Percentiles rank a stretch among this genome's conserved stretches.
These are phyloP conservation scores for Botrytis aclada DNA, from an alignment of 2,329 filamentous ascomycete species.

Conservation along the genomic window DNA sequence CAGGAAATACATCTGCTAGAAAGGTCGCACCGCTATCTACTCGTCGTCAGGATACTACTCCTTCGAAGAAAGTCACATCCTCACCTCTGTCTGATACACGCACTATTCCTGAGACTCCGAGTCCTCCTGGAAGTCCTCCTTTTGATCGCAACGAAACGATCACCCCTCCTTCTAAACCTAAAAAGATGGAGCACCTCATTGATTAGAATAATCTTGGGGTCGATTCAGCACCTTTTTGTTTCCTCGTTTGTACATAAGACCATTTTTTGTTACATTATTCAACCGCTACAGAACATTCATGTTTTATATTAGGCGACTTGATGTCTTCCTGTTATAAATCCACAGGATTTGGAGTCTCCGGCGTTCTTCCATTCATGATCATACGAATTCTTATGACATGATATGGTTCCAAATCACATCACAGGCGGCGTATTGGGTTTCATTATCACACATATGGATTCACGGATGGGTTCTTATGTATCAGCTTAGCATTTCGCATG, in stretches of 20 bases:
- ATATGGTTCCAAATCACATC: conserved; percentile 8
- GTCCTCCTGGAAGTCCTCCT: background rate
- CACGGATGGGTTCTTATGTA: background rate
- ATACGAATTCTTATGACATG: conserved; percentile 12
- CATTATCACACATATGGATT: background rate
- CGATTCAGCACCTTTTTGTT: background rate
- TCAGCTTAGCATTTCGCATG: background rate
- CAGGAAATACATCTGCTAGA: conserved; percentile 14
- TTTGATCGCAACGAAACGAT: conserved; percentile 9
- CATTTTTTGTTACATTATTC: conserved; percentile 6
- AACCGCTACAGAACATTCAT: background rate
- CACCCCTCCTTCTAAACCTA: conserved; percentile 2
- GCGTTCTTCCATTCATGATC: conserved; percentile 16
- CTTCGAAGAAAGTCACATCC: background rate
- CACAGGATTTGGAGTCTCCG: conserved; percentile 2
- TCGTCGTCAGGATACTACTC: background rate
- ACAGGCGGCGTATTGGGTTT: conserved; percentile 10
- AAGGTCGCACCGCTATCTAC: background rate
- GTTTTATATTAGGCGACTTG: background rate
- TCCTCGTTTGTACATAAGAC: conserved; percentile 8
- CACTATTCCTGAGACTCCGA: background rate
- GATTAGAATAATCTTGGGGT: background rate
- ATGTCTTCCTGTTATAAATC: background rate
- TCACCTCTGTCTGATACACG: conserved; percentile 3
- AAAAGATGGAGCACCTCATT: background rate